phyloP scores from a whole-genome alignment of 1,284 basidiomycete species.

The Grifola frondosa region DNA sequence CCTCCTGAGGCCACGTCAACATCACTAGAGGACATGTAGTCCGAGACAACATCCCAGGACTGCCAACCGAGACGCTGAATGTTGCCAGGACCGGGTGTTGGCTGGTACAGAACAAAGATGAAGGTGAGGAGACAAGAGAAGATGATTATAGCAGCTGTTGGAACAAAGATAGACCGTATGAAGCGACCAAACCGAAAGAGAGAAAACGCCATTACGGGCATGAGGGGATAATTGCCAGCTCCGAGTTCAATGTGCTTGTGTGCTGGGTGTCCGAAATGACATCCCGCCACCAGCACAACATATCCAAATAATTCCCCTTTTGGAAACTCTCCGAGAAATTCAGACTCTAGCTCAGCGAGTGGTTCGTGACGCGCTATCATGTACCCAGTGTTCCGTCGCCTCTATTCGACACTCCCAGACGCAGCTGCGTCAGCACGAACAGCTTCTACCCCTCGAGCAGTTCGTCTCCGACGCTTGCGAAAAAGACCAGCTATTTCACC shows the following conservation, averaged over 20 bases:
- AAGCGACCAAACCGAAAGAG: constrained; percentile 40
- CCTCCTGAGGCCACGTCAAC: neutral
- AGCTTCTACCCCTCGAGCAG: constrained; percentile 67
- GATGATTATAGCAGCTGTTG: constrained; percentile 57
- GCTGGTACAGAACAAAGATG: constrained; percentile 76
- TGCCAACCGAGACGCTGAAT: constrained; percentile 86
- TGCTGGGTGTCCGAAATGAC: too few relatives aligned
- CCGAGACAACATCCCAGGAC: constrained; percentile 72
- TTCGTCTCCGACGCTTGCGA: constrained; percentile 65
- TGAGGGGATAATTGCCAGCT: neutral
- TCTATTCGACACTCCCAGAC: constrained; percentile 50
- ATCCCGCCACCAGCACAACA: too few relatives aligned
- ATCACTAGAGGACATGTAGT: constrained; percentile 7
- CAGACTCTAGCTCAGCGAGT: too few relatives aligned
- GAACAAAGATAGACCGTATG: constrained; percentile 49
- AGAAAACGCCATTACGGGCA: constrained; percentile 27
- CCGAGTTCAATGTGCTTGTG: too few relatives aligned
- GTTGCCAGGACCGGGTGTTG: constrained; percentile 66
- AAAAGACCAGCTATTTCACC: constrained; percentile 37
- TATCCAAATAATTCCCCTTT: too few relatives aligned
- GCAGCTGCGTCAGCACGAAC: constrained; percentile 58
- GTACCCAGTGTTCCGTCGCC: constrained; percentile 38
- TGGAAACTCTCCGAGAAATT: too few relatives aligned
- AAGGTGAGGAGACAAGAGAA: constrained; percentile 74
- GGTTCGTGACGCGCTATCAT: too few relatives aligned